Evolutionary conservation across 768 basidiomycete genomes (phyloP).

Genomic region (Suillus plorans): DNA sequence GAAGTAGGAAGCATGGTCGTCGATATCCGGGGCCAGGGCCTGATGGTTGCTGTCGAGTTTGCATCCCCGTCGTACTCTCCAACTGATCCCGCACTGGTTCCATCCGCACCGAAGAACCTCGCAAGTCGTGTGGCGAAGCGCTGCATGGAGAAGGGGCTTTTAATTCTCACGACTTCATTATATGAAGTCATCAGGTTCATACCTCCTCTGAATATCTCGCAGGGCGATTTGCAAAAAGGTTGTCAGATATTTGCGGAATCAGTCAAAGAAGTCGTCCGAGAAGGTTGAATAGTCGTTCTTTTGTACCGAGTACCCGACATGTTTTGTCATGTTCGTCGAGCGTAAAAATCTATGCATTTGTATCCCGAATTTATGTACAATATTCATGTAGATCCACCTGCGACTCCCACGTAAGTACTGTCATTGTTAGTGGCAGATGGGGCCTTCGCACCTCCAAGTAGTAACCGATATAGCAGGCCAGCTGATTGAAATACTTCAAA

Average conservation of each 20-base stretch:
- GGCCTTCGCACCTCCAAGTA: too few species aligned
- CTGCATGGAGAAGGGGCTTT: conserved; percentile 83
- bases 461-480: too few species aligned
- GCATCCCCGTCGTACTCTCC: conserved; percentile 57
- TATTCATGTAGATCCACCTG: too few species aligned
- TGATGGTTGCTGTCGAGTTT: conserved; percentile 89
- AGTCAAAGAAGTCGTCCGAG: conserved; percentile 64
- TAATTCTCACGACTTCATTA: conserved; percentile 86
- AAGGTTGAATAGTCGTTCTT: conserved; percentile 20
- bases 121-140: conserved; percentile 71
- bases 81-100: conserved; percentile 43
- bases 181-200: conserved; percentile 93
- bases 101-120: conserved; percentile 48
- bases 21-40: conserved; percentile 84
- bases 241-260: conserved; percentile 65
- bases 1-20: conserved; percentile 59
- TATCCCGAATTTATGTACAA: too few species aligned
- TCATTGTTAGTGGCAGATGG: too few species aligned
- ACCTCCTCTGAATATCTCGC: conserved; percentile 80
- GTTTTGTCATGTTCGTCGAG: not conserved
- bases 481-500: too few species aligned
- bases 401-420: too few species aligned
- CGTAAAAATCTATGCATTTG: not conserved
- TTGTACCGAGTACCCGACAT: not conserved
- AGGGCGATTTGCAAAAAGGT: conserved; percentile 73